A percentile compares a stretch with the other conserved stretches of the same genome.
Evolutionary conservation across 75 land plant genomes (phyloP).

Genomic region (Chamaecyparis obtusa): DNA sequence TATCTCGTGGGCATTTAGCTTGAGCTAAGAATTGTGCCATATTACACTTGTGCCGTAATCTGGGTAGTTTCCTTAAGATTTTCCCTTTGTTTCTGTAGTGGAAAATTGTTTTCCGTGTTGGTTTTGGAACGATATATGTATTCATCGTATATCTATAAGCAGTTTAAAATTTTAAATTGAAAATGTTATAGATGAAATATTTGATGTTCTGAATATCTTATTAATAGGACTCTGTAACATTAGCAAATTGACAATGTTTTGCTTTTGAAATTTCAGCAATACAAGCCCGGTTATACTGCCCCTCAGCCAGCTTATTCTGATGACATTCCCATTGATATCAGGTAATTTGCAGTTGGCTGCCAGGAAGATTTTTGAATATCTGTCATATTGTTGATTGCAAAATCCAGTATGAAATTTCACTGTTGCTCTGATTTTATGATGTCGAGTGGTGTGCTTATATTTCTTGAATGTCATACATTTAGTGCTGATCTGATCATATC

Average conservation of each 20-base stretch:
- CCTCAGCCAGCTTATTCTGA: slow-evolving; percentile 52
- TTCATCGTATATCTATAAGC: not conserved
- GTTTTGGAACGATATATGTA: not conserved
- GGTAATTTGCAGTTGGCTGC: slow-evolving; percentile 34
- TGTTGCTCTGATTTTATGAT: not conserved
- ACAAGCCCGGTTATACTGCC: slow-evolving; percentile 72
- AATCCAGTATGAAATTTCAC: not conserved
- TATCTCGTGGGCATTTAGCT: not conserved
- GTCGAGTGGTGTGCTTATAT: not conserved
- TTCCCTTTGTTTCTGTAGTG: not conserved
- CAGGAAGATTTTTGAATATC: not conserved
- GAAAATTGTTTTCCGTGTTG: not conserved
- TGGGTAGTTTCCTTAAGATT: not conserved
- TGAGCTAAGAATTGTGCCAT: not conserved
- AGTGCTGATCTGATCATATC: not conserved
- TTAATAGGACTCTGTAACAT: not conserved
- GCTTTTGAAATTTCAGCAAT: slow-evolving; percentile 52
- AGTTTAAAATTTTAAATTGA: not conserved
- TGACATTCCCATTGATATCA: slow-evolving; percentile 65
- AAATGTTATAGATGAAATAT: not conserved
- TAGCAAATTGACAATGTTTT: not conserved
- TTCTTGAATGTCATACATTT: not conserved
- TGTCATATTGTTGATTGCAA: not conserved
- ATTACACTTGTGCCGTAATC: not conserved
- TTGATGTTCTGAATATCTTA: not conserved